phyloP scores from a whole-genome alignment of 2,329 filamentous ascomycete species.

The Phialemoniopsis sp. region DNA sequence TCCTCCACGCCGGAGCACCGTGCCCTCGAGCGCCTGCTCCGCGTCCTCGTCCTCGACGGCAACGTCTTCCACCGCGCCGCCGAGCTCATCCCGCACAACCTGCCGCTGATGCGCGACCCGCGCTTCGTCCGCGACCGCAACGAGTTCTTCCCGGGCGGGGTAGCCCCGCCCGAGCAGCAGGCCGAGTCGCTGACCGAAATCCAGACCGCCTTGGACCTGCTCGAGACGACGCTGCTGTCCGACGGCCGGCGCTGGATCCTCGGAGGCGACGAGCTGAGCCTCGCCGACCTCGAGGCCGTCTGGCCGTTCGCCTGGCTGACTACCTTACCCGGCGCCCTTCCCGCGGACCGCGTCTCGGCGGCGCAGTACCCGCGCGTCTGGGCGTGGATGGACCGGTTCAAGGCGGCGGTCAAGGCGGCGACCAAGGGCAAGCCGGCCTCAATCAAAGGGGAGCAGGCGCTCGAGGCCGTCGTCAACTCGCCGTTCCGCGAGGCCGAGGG shows the following conservation, averaged over 20 bases:
- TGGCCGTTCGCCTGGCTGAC: conserved; percentile 67
- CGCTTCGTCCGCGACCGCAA: conserved; percentile 55
- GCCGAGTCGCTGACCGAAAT: conserved; percentile 55
- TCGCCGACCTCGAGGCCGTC: conserved; percentile 66
- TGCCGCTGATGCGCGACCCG: conserved; percentile 50
- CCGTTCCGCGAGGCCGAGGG: conserved; percentile 39
- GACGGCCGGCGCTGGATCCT: conserved; percentile 45
- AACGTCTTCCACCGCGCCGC: conserved; percentile 50
- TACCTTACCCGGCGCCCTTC: conserved; percentile 50
- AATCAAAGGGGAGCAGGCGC: conserved; percentile 51
- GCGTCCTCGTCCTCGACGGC: conserved; percentile 50
- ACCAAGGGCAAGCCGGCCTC: conserved; percentile 25
- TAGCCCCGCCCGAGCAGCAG: conserved; percentile 20
- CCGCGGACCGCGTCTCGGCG: conserved; percentile 44
- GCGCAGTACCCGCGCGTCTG: conserved; percentile 54
- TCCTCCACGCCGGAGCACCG: conserved; percentile 27
- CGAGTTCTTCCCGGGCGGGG: conserved; percentile 24
- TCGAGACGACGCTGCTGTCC: conserved; percentile 59
- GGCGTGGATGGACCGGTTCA: conserved; percentile 62
- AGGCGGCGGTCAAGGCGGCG: conserved; percentile 36
- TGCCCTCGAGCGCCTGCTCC: conserved; percentile 51
- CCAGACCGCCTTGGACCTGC: conserved; percentile 45
- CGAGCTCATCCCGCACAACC: conserved; percentile 51
- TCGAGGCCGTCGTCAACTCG: conserved; percentile 36
- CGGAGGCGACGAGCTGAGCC: conserved; percentile 29